Base-by-base conservation (phyloP, 768 basidiomycete species). In the Arthromyces matolae region DNA sequence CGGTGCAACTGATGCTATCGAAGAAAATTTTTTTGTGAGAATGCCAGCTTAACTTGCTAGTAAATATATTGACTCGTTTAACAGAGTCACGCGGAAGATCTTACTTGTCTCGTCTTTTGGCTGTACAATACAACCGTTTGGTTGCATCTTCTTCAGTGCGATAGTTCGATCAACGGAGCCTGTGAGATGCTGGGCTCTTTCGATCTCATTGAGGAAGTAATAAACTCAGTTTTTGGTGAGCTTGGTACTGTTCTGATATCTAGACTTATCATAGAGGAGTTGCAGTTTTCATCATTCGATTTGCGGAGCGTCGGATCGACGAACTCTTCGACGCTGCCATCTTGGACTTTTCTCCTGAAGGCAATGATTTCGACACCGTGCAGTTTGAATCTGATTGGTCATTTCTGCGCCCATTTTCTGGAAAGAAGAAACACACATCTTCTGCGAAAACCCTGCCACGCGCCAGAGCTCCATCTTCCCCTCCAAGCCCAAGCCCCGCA, bases 351-450 rank as follows among this genome's bases (percentile, higher is more conserved):
- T 79, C 86, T 8, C 79, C 91, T 0, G 72, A 83, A n/a, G 79
- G 86, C 2, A 78, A 81, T 4, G 86, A 88, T 56, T 83, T 92
- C 45, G 89, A 89, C 42, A 77, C 80, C 24, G 73, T 98, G 16
- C 85, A 91, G 53, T 99, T 97, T 60, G 94, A 98, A 66, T 93
- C 91, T 5, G 96, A 98, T 45, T 99, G 96, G 96, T 84, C 86
- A 0, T 87, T 92, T 62, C 68, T 91, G 16, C 78, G 88, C n/a
- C 75, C 88, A 6, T 86, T 91, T 56, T 72, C 71, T 20, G 64
- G 71, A 24, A 86, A 84, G 62, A 84, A 78, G 62, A 88, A 82
- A 63, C 61, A 62, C 14, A 58, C 68, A 28, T 45, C 68, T 2
- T 56, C 63, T 7, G 50, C 67, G 8, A 64, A 48, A 16, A 60